These are phyloP conservation scores for Lachancea thermotolerans DNA, from an alignment of 805 yeast genomes.

Conservation along the genomic window DNA sequence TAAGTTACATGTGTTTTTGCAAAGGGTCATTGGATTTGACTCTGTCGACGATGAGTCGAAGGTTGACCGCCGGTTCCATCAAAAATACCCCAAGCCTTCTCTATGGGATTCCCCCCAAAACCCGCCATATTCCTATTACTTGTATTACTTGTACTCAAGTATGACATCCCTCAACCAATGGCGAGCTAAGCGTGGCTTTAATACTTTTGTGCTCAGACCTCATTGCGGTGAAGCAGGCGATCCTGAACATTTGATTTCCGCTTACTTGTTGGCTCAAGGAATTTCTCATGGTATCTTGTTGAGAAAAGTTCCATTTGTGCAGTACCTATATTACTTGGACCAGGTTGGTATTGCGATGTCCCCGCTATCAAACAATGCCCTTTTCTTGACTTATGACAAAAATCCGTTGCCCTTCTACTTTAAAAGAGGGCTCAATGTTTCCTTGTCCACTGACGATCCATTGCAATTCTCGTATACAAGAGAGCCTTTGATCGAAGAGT, in stretches of 20 bases:
- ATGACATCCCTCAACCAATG: slow-evolving; percentile 79
- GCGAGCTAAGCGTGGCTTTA: slow-evolving; percentile 68
- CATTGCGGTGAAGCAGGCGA: slow-evolving; percentile 99
- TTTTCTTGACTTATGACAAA: slow-evolving; percentile 92
- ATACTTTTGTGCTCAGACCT: slow-evolving; percentile 91
- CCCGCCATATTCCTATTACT: slow-evolving; percentile 96
- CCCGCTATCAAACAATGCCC: slow-evolving; percentile 92
- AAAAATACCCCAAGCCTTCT: slow-evolving; percentile 78
- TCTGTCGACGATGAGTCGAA: slow-evolving; percentile 98
- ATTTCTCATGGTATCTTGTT: slow-evolving; percentile 92
- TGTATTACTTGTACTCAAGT: slow-evolving; percentile 84
- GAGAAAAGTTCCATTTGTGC: slow-evolving; percentile 91
- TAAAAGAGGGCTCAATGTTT: slow-evolving; percentile 88
- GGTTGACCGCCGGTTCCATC: slow-evolving; percentile 72
- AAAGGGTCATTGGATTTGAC: slow-evolving; percentile 95
- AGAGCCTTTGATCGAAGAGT: slow-evolving; percentile 96
- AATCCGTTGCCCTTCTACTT: slow-evolving; percentile 91
- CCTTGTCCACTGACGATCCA: slow-evolving; percentile 96
- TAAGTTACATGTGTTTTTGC: slow-evolving; percentile 80
- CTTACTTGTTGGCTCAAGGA: slow-evolving; percentile 83
- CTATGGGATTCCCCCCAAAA: slow-evolving; percentile 72
- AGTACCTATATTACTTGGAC: slow-evolving; percentile 85
- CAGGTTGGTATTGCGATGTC: slow-evolving; percentile 98
- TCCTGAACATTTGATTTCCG: slow-evolving; percentile 90
- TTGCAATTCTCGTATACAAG: slow-evolving; percentile 93